Evolutionary conservation across 2,329 filamentous ascomycete species (phyloP).

Genomic region (Tolypocladium paradoxum): DNA sequence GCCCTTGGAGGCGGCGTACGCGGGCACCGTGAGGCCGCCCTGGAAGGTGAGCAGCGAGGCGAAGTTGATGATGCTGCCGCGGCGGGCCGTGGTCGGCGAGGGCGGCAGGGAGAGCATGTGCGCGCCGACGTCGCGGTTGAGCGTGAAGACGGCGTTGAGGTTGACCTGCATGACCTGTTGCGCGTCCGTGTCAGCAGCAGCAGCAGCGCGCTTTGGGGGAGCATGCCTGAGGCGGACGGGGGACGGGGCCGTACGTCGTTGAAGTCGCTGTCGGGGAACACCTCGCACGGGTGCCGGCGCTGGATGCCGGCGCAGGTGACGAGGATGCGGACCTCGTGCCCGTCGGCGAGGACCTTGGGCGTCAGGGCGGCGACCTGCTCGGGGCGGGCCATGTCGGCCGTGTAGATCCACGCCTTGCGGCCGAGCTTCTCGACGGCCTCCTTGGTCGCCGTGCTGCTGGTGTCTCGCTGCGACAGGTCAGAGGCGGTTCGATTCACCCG

Average conservation of each 20-base stretch:
- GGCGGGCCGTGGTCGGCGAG: conserved; percentile 37
- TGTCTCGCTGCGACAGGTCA: conserved; percentile 25
- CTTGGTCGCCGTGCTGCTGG: conserved; percentile 40
- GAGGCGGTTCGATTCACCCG: not conserved
- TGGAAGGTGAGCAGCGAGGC: conserved; percentile 74
- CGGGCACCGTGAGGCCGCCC: conserved; percentile 78
- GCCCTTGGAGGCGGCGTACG: conserved; percentile 79
- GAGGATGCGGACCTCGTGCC: conserved; percentile 61
- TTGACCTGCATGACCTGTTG: conserved; percentile 71
- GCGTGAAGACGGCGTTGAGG: conserved; percentile 67
- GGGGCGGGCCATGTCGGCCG: conserved; percentile 55
- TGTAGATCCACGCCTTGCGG: conserved; percentile 57
- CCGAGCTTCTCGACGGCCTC: conserved; percentile 52
- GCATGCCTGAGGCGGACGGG: not conserved
- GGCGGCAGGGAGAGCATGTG: conserved; percentile 58
- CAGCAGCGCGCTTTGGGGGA: no score
- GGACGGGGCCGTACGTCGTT: conserved; percentile 37
- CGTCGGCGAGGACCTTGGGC: conserved; percentile 49
- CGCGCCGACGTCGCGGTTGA: conserved; percentile 66
- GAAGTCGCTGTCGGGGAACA: conserved; percentile 70
- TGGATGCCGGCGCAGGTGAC: conserved; percentile 86
- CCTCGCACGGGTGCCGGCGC: conserved; percentile 60
- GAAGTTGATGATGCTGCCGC: conserved; percentile 73
- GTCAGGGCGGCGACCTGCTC: conserved; percentile 49
- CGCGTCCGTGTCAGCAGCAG: not conserved